Base-by-base conservation (phyloP, 139 green algal species). In the Coccomyxa sp. region DNA sequence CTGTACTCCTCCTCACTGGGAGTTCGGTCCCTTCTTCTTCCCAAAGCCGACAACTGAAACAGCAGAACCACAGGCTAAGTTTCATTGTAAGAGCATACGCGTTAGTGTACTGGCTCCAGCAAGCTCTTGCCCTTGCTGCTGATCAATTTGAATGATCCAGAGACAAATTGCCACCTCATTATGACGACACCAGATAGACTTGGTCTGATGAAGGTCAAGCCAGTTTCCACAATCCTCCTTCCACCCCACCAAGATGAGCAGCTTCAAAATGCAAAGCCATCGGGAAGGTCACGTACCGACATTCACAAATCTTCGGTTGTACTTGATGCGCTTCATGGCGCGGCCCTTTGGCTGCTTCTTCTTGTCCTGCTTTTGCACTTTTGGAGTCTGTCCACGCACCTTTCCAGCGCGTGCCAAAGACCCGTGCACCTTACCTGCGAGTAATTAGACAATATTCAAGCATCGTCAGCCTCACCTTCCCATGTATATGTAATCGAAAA, bases 281-380 rank as follows among this genome's bases (percentile, higher is more conserved):
- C 38, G 38, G 38, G 38, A n/a, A 51, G 38, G 7, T 51, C 38
- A 51, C 38, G 38, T 51, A 79, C 28, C 74, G 31, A 76, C 93
- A 84, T 95, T 97, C 31, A 97, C 94, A 81, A 99, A 99, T 75
- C 97, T 93, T 84, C 97, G 90, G 92, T 98, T 99, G 95, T 99
- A 99, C 90, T 98, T 95, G 58, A 98, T 91, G 71, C 97, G 91
- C 95, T 99, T 98, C 81, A 93, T 89, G n/a, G 96, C 96, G 76
- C 97, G 92, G 81, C 96, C 96, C 84, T 87, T 93, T 60, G 94
- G 93, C 81, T 90, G 89, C 92, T 99, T 99, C 93, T 99, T 98
- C 95, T 99, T 99, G 82, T 99, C 97, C 90, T 99, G 96, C 88
- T 97, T 97, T 45, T 92, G 92, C 15, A 99, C 97, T 95, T 99